phyloP scores from a whole-genome alignment of 2,329 filamentous ascomycete species.

The Fusarium sp. region DNA sequence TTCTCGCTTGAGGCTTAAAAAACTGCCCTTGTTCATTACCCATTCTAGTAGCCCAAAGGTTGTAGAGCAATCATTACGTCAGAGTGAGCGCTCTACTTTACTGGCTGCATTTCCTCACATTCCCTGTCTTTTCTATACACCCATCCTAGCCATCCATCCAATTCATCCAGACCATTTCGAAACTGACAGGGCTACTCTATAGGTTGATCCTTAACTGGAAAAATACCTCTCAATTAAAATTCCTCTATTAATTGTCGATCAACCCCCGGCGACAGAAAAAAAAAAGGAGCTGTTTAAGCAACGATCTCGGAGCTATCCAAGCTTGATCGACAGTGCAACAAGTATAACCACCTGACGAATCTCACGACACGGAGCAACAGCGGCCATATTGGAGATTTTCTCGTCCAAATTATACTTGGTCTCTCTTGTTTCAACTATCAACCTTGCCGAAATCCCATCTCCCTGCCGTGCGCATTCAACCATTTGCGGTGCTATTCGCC shows the following conservation, averaged over 20 bases:
- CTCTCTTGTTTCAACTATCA: background rate
- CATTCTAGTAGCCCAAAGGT: conserved; percentile 9
- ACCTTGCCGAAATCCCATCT: conserved; percentile 10
- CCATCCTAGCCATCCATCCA: background rate
- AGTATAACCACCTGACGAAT: conserved; percentile 39
- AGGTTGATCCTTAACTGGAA: conserved; percentile 19
- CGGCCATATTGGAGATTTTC: conserved; percentile 36
- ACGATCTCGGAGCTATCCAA: conserved; percentile 40
- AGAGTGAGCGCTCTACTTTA: conserved; percentile 27
- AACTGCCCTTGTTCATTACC: conserved; percentile 2
- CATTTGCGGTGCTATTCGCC: conserved; percentile 23
- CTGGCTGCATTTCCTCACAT: conserved; percentile 28
- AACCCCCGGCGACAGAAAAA: background rate
- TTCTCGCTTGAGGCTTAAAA: conserved; percentile 28
- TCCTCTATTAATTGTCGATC: conserved; percentile 9
- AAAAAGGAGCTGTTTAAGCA: conserved; percentile 23
- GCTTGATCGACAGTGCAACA: conserved; percentile 25
- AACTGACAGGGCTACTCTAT: conserved; percentile 25
- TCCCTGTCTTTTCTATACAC: conserved; percentile 28
- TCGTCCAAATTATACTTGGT: background rate
- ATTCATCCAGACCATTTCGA: conserved; percentile 16
- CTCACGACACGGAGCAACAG: conserved; percentile 34
- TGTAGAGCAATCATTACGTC: conserved; percentile 38
- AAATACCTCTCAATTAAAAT: conserved; percentile 10
- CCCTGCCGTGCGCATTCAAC: background rate